A percentile compares a stretch with the other conserved stretches of the same genome.
phyloP scores from a whole-genome alignment of 257 asterid species.

The Lantana camara region DNA sequence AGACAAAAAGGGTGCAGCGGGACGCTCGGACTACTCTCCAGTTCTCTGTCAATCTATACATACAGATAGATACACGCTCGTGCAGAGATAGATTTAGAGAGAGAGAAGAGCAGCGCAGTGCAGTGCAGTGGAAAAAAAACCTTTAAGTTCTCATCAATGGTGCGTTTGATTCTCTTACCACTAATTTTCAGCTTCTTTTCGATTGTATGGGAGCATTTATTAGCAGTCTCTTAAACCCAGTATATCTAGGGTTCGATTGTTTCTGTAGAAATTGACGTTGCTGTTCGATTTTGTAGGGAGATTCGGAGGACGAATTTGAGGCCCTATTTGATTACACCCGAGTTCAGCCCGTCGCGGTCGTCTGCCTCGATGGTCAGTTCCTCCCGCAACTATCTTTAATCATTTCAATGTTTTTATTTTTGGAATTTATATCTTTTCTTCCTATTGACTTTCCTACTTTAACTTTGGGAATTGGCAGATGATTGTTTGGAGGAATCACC shows the following conservation, averaged over 20 bases:
- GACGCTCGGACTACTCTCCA: not conserved
- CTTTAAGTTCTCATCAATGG: constrained; percentile 36
- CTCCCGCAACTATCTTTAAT: not conserved
- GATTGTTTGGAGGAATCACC: constrained; percentile 62
- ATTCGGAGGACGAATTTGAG: constrained; percentile 75
- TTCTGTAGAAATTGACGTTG: constrained; percentile 12
- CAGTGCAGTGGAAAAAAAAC: not conserved
- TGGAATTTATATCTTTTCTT: not conserved
- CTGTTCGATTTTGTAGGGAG: constrained; percentile 41
- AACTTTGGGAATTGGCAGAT: constrained; percentile 45
- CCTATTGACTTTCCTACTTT: constrained; percentile 6
- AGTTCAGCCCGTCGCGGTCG: constrained; percentile 58
- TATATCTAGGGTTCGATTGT: constrained; percentile 29
- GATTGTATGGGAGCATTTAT: not conserved
- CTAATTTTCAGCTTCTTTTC: not conserved
- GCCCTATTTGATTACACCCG: constrained; percentile 94
- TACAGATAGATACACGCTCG: not conserved
- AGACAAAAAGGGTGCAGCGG: not conserved
- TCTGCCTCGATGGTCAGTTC: constrained; percentile 59
- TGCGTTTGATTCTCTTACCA: constrained; percentile 23
- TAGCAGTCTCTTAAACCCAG: not conserved
- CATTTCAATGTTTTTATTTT: not conserved
- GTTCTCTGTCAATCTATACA: constrained; percentile 2
- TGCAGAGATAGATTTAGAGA: not conserved
- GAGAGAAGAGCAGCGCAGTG: constrained; percentile 2